phyloP scores from a whole-genome alignment of 352 stramenopile genomes.

The Globisporangium mamillatum region DNA sequence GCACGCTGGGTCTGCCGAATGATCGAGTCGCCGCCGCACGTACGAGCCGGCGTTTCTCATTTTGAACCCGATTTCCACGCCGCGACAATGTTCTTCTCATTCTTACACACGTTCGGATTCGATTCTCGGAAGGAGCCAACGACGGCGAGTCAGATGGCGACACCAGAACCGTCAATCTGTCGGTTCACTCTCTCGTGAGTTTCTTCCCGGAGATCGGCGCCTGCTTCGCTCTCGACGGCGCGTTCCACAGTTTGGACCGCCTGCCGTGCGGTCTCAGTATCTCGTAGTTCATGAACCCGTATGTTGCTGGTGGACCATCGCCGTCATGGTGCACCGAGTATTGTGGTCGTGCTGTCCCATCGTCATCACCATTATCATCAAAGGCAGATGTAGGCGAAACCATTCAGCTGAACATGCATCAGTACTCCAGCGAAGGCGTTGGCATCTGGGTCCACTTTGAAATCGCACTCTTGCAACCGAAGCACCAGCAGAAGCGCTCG shows the following conservation, averaged over 20 bases:
- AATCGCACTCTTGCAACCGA: background rate
- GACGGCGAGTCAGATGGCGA: background rate
- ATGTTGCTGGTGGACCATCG: background rate
- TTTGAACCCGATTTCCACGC: background rate
- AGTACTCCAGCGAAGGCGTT: background rate
- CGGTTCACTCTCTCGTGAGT: slow-evolving; percentile 5
- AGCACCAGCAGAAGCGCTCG: background rate
- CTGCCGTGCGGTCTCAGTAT: slow-evolving; percentile 5
- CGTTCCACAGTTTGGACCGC: background rate
- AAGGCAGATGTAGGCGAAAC: background rate
- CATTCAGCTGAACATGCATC: slow-evolving; percentile 4
- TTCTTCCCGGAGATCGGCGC: slow-evolving; percentile 12
- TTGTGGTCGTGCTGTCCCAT: background rate
- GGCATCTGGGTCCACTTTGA: background rate
- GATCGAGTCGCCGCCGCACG: background rate
- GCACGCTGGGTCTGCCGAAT: slow-evolving; percentile 19
- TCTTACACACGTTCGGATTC: slow-evolving; percentile 11
- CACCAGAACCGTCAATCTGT: too few species aligned
- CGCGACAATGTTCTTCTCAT: background rate
- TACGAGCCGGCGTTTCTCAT: background rate
- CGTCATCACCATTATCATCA: too few species aligned
- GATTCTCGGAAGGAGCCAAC: background rate
- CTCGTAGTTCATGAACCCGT: slow-evolving; percentile 1
- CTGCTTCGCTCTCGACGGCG: slow-evolving; percentile 11
- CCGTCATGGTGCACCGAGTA: slow-evolving; percentile 10